Evolutionary conservation across 2,329 filamentous ascomycete species (phyloP).

Genomic region (Colletotrichum costaricense): DNA sequence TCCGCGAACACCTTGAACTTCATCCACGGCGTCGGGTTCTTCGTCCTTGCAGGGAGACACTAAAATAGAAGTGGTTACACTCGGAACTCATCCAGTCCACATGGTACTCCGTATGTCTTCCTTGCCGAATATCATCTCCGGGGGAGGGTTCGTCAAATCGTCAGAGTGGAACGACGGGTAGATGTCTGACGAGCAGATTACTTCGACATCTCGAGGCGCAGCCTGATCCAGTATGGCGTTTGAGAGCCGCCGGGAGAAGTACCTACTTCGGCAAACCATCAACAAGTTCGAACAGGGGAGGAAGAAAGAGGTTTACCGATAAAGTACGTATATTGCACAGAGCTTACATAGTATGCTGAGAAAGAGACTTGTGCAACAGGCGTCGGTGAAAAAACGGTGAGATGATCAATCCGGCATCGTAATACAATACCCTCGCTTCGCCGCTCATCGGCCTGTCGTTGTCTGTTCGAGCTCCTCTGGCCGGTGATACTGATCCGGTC

Average conservation of each 20-base stretch:
- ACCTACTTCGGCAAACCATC: neutral
- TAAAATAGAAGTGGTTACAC: constrained; percentile 32
- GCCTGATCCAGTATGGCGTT: neutral
- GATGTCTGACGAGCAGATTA: constrained; percentile 12
- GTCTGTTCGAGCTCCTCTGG: neutral
- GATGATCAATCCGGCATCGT: neutral
- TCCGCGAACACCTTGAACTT: neutral
- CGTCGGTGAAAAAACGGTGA: neutral
- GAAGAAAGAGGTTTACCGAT: neutral
- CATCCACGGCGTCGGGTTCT: neutral
- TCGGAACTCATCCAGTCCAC: constrained; percentile 17
- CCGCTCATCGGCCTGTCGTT: neutral
- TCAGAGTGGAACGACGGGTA: neutral
- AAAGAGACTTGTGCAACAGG: neutral
- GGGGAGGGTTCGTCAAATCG: constrained; percentile 8
- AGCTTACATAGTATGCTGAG: neutral
- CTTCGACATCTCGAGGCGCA: neutral
- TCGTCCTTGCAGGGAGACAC: constrained; percentile 5
- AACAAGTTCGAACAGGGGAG: neutral
- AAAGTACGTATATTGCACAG: neutral
- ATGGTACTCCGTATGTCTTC: neutral
- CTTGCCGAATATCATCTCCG: constrained; percentile 28
- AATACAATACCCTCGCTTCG: neutral
- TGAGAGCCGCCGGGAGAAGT: neutral
- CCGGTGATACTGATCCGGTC: neutral